Base-by-base conservation (phyloP, 352 stramenopile species). In the Phytophthora melonis region DNA sequence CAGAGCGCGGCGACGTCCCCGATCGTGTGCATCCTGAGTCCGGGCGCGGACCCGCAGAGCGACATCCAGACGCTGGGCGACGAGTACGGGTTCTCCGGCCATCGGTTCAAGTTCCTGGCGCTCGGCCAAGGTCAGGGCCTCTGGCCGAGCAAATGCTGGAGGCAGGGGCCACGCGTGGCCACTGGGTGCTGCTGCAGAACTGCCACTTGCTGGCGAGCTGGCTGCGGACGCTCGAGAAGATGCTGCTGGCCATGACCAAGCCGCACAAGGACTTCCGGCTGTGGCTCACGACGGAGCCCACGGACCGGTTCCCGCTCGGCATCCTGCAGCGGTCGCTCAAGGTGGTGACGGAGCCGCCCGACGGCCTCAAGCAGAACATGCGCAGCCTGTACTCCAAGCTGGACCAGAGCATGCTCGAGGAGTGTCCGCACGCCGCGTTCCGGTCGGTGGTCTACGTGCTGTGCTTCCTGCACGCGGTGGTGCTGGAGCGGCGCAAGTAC, bases 291-390 rank as follows among this genome's bases (percentile, higher is more conserved):
- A 99, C 96, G 0, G 96, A 99, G 63, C 96, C 96, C 1, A 99
- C 94, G 1, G 94, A 98, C 55, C 92, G 93, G 19, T 99, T 99
- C 74, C 96, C 96, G 1, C 81, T 99, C 30, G 96, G 96, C 7
- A 99, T 99, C 43, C 70, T 99, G 9, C 96, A 99, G 73, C 84
- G 93, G 8, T 98, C 92, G 7, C 80, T 99, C 43, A 99, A 99
- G 82, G 95, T 99, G 19, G 96, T 99, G 49, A 99, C 96, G 5
- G 96, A 99, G 73, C 96, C 96, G 1, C 96, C 96, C 0, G 95
- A 99, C 66, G 95, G 96, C 21, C 84, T 99, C 13, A 99, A 99
- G 78, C 93, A 98, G 59, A 99, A 99, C 68, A 99, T 99, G 96
- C 88, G 95, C 13, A 96, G 92, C 60, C 86, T 97, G 36, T 98